Conservation (phyloP, 805 yeast genomes). For the Wickerhamomyces ciferrii region DNA sequence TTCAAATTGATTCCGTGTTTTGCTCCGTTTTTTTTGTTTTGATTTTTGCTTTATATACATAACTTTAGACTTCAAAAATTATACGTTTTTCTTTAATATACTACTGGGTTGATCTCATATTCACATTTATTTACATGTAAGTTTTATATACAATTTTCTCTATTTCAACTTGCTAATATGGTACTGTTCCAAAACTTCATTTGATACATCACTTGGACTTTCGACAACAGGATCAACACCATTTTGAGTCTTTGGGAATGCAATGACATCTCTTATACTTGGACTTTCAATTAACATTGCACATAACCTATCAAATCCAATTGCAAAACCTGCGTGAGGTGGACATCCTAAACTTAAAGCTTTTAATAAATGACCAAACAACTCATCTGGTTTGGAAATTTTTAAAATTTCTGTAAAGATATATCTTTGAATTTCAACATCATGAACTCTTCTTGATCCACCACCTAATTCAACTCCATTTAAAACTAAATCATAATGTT, state of each 20-base stretch:
- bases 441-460: conserved; percentile 94
- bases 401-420: conserved; percentile 61
- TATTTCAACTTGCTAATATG: conserved; percentile 28
- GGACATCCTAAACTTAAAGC: conserved; percentile 93
- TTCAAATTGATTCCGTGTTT: too few relatives aligned
- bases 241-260: conserved; percentile 89
- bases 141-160: background rate
- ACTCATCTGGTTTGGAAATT: conserved; percentile 48
- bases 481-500: conserved; percentile 89
- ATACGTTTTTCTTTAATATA: background rate
- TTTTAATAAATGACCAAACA: conserved; percentile 81
- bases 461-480: conserved; percentile 98
- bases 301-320: conserved; percentile 90
- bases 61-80: background rate
- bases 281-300: conserved; percentile 79
- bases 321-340: conserved; percentile 96
- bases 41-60: background rate
- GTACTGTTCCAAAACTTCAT: conserved; percentile 48
- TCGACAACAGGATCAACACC: conserved; percentile 88
- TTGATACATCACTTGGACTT: conserved; percentile 67
- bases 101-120: background rate
- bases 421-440: conserved; percentile 67
- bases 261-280: conserved; percentile 88
- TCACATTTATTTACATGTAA: background rate
- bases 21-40: background rate